Conservation (phyloP, 257 asterid species). For the Ehretia macrophylla region DNA sequence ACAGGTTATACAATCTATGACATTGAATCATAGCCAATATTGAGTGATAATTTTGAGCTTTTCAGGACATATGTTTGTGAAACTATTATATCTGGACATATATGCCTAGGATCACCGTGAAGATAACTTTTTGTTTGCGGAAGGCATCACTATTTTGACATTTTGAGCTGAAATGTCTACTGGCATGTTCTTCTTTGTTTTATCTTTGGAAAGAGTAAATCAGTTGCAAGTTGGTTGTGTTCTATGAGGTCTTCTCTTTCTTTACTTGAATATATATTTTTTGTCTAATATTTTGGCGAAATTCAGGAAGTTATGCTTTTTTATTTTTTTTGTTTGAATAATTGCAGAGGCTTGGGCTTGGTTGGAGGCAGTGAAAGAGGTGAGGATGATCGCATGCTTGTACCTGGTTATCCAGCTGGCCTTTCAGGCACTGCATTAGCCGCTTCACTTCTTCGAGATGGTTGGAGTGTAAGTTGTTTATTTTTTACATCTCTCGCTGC, state of each 20-base stretch:
- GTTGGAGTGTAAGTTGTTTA: conserved; percentile 80
- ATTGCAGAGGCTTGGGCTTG: conserved; percentile 35
- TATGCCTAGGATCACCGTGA: neutral
- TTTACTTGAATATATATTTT: neutral
- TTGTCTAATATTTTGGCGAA: neutral
- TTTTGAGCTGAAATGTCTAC: neutral
- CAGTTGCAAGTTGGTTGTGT: neutral
- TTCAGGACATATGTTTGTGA: neutral
- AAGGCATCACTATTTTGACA: neutral
- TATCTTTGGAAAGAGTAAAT: no score
- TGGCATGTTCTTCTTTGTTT: no score
- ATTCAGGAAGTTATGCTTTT: neutral
- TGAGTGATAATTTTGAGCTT: no score
- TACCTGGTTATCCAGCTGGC: conserved; percentile 72
- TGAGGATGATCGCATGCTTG: conserved; percentile 60
- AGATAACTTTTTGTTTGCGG: neutral
- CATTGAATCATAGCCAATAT: no score
- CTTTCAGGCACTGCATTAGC: conserved; percentile 96
- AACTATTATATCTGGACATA: neutral
- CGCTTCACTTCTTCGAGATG: conserved; percentile 93
- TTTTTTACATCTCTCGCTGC: neutral
- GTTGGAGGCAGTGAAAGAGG: conserved; percentile 31
- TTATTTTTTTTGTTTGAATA: neutral
- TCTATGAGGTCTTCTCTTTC: neutral
- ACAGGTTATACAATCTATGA: no score